These are phyloP conservation scores for Clonostachys byssicola DNA, from an alignment of 2,329 filamentous ascomycete genomes.

Conservation along the genomic window DNA sequence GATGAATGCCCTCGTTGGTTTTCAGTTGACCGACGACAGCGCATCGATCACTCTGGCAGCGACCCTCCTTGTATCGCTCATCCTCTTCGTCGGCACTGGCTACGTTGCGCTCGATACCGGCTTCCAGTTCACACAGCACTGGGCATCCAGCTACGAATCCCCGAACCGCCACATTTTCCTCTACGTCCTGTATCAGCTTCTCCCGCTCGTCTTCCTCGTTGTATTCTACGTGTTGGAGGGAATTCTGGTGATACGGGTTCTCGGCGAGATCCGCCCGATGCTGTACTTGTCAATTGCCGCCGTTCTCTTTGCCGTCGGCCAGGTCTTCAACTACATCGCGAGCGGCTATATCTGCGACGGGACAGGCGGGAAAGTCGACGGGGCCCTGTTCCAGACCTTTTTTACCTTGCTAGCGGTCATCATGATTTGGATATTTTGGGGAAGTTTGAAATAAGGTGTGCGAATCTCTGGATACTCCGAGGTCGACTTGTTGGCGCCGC, in stretches of 20 bases:
- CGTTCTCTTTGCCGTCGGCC: constrained; percentile 83
- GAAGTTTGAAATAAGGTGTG: constrained; percentile 89
- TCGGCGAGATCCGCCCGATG: constrained; percentile 92
- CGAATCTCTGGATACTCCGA: constrained; percentile 59
- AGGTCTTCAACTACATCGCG: constrained; percentile 94
- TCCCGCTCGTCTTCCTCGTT: constrained; percentile 84
- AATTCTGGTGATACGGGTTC: constrained; percentile 76
- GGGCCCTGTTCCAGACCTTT: constrained; percentile 85
- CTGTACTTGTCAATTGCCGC: constrained; percentile 73
- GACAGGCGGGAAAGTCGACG: constrained; percentile 82
- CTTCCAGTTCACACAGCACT: constrained; percentile 78
- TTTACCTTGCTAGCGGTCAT: constrained; percentile 85
- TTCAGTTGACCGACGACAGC: constrained; percentile 89
- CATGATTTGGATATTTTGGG: constrained; percentile 93
- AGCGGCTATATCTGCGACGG: constrained; percentile 88
- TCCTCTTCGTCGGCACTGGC: constrained; percentile 83
- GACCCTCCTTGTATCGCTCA: constrained; percentile 63
- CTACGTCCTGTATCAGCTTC: constrained; percentile 90
- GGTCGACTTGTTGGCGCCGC: too few relatives aligned
- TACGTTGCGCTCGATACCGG: constrained; percentile 96
- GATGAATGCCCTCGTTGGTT: constrained; percentile 88
- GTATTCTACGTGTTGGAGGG: constrained; percentile 82
- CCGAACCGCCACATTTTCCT: constrained; percentile 77
- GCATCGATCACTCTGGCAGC: constrained; percentile 79
- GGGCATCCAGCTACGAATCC: constrained; percentile 52